These are phyloP conservation scores for Trypanosoma avium DNA, from an alignment of 208 protist species.

Conservation along the genomic window DNA sequence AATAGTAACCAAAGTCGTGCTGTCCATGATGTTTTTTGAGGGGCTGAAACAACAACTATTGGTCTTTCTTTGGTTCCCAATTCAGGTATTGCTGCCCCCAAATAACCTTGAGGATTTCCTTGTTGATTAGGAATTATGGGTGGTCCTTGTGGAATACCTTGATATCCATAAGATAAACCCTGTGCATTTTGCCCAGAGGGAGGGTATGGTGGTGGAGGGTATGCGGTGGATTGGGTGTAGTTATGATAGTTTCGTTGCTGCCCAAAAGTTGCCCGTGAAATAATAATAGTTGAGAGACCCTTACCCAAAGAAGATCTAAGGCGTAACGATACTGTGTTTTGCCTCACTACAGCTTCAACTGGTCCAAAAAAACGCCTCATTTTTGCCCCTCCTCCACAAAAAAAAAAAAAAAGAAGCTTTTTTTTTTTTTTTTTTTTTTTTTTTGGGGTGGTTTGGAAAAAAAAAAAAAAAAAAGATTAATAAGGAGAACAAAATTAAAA, in stretches of 20 bases:
- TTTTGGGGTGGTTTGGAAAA: too few species aligned
- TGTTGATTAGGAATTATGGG: constrained; percentile 6
- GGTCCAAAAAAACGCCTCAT: constrained; percentile 20
- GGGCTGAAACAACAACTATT: constrained; percentile 74
- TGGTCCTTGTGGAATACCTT: constrained; percentile 9
- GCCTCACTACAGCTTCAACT: constrained; percentile 3
- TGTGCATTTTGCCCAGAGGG: constrained; percentile 7
- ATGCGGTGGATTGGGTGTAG: constrained; percentile 16
- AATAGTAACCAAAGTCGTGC: constrained; percentile 65
- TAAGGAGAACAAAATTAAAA: too few species aligned
- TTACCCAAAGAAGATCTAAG: background rate
- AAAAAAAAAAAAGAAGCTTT: too few species aligned
- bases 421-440: too few species aligned
- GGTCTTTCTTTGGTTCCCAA: constrained; percentile 78
- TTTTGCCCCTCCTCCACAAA: background rate
- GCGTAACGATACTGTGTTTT: constrained; percentile 19
- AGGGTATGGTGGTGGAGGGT: constrained; percentile 28
- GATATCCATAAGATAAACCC: constrained; percentile 10
- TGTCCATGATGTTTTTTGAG: constrained; percentile 65
- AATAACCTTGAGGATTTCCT: constrained; percentile 1
- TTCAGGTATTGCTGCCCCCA: constrained; percentile 26
- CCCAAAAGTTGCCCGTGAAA: constrained; percentile 7
- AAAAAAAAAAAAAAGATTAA: too few species aligned
- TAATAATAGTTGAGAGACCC: constrained; percentile 18
- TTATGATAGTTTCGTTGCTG: constrained; percentile 22